These are phyloP conservation scores for Volvox africanus DNA, from an alignment of 139 green algal genomes.

Conservation along the genomic window DNA sequence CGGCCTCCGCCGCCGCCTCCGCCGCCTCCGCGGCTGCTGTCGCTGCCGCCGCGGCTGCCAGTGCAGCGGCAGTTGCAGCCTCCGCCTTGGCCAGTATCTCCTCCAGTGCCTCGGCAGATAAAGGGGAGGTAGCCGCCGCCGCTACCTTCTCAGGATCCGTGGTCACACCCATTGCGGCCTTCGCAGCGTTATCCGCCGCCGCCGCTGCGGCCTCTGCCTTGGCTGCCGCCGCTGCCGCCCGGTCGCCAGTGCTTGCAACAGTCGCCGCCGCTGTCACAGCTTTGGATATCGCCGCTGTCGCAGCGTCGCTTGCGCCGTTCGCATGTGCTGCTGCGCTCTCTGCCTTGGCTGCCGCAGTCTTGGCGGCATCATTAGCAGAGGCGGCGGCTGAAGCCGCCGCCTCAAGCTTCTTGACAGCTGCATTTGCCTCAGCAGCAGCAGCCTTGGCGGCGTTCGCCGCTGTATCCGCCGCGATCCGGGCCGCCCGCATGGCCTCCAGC, in stretches of 20 bases:
- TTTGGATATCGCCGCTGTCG: too few species aligned
- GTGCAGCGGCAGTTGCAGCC: neutral
- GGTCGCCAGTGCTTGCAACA: too few species aligned
- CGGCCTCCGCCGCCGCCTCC: neutral
- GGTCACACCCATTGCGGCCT: neutral
- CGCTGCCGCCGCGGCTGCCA: neutral
- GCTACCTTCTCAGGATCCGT: neutral
- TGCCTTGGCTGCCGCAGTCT: too few species aligned
- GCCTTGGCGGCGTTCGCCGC: neutral
- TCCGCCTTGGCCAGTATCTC: neutral
- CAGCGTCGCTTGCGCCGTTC: neutral
- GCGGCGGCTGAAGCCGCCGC: neutral
- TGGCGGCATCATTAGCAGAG: neutral
- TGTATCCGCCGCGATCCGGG: neutral
- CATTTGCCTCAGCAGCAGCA: neutral
- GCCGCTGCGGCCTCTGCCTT: neutral
- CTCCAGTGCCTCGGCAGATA: too few species aligned
- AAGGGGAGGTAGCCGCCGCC: neutral
- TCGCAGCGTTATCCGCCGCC: neutral
- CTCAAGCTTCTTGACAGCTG: neutral
- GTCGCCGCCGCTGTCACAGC: neutral
- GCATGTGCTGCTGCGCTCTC: neutral
- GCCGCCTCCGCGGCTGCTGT: neutral
- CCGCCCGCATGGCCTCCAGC: neutral
- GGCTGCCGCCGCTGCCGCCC: neutral